Percentiles rank a stretch among this genome's conserved stretches.
Conservation (phyloP, 495 filamentous ascomycete species). For the Darksidea phi region DNA sequence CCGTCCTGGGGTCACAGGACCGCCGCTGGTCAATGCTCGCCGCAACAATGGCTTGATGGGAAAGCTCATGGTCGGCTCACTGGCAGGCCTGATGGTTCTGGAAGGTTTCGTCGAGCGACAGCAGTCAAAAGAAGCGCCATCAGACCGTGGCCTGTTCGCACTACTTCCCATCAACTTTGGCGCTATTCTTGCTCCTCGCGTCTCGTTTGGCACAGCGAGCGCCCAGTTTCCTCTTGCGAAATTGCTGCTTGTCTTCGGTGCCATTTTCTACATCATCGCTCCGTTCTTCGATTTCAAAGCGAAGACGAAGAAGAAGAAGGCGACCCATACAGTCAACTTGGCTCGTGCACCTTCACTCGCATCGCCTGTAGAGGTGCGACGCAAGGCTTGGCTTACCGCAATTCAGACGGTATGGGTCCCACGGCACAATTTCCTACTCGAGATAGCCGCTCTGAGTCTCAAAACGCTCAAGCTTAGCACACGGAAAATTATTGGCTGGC, state of each 20-base stretch:
- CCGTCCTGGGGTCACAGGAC: constrained; percentile 17
- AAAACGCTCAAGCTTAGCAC: constrained; percentile 79
- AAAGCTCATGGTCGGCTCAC: constrained; percentile 86
- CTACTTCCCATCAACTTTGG: constrained; percentile 58
- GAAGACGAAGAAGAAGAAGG: constrained; percentile 48
- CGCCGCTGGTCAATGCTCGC: constrained; percentile 36
- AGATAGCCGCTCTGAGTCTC: constrained; percentile 73
- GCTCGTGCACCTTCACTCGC: constrained; percentile 66
- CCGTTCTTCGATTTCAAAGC: constrained; percentile 63
- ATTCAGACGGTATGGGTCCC: constrained; percentile 95
- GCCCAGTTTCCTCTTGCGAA: constrained; percentile 49
- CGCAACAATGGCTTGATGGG: constrained; percentile 48
- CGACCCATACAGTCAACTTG: constrained; percentile 45
- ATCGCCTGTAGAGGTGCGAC: constrained; percentile 80
- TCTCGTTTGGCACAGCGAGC: constrained; percentile 21
- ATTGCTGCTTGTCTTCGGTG: constrained; percentile 61
- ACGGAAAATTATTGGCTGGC: constrained; percentile 73
- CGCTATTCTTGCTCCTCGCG: constrained; percentile 24
- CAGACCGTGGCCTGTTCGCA: constrained; percentile 67
- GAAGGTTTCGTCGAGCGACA: constrained; percentile 67
- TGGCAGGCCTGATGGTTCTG: constrained; percentile 87
- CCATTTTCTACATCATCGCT: constrained; percentile 65
- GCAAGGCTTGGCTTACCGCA: constrained; percentile 90
- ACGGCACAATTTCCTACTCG: constrained; percentile 77
- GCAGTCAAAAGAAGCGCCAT: constrained; percentile 57